A percentile compares a stretch with the other conserved stretches of the same genome.
These are phyloP conservation scores for Dactylellina parvicollis DNA, from an alignment of 2,329 filamentous ascomycete genomes.

Conservation along the genomic window DNA sequence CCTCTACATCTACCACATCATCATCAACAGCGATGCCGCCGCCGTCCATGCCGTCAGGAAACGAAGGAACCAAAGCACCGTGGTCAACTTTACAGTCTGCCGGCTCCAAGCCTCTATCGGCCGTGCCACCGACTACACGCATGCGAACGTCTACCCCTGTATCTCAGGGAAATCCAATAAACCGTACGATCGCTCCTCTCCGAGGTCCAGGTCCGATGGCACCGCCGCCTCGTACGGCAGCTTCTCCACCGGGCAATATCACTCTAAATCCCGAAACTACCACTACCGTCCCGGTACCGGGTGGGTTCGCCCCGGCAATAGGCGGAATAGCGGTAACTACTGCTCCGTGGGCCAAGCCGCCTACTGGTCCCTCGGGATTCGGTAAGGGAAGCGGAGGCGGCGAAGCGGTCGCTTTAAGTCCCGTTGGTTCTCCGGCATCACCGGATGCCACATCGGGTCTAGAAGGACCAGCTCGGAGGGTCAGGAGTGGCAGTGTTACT, in stretches of 20 bases:
- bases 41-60: not conserved
- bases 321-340: conserved; percentile 51
- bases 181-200: conserved; percentile 30
- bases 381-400: conserved; percentile 47
- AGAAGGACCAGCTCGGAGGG: conserved; percentile 32
- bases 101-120: not conserved
- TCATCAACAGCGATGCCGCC: conserved; percentile 27
- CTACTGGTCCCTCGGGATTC: conserved; percentile 46
- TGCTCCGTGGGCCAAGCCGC: conserved; percentile 49
- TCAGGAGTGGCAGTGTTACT: conserved; percentile 47
- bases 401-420: conserved; percentile 14
- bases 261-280: conserved; percentile 46
- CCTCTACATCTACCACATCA: not conserved
- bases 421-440: conserved; percentile 9
- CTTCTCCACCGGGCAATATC: conserved; percentile 29
- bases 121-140: conserved; percentile 22
- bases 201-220: conserved; percentile 29
- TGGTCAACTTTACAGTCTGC: conserved; percentile 51
- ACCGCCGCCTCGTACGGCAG: conserved; percentile 23
- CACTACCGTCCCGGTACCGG: conserved; percentile 35
- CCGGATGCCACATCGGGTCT: conserved; percentile 13
- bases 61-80: conserved; percentile 37
- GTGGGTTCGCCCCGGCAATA: conserved; percentile 48
- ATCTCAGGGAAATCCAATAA: conserved; percentile 32
- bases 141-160: conserved; percentile 28